Base-by-base conservation (phyloP, 1,284 basidiomycete species). In the Ustilago trichophora region DNA sequence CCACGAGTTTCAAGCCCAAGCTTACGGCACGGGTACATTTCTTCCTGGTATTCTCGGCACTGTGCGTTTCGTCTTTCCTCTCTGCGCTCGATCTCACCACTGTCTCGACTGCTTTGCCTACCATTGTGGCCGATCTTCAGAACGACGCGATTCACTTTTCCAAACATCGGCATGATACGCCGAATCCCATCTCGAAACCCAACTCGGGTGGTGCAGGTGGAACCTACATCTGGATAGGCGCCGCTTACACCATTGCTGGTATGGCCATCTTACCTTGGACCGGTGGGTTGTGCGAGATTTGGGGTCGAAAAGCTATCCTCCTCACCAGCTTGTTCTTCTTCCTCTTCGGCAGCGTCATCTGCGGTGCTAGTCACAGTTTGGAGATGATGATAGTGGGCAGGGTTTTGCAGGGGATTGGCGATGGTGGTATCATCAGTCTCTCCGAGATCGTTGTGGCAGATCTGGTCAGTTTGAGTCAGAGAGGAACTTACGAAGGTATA, bases 401-500 rank as follows among this genome's bases (percentile, higher is more conserved):
- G 4, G 58, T 56, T 2, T 9, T 69, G 12, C 66, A 69, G 25
- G 66, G 66, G 8, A 25, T 69, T 3, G 66, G 64, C 1, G 70
- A 71, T 16, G 71, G 69, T 3, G 71, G 71, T 0, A 57, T 73
- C 26, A 72, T 73, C n/a, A 47, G 49, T n/a, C 29, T 73, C 0
- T 41, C 69, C 10, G 63, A 73, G 46, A 63, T 72, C 36, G 55
- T 74, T 12, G 59, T 72, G 2, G 54, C 64, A 9, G 73, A 76
- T 32, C 37, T 76, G 7, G 69, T 76, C 4, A 32, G 44, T 6
- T 24, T 76, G 13, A 27, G 33, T 9, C 26, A 72, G 19, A 32
- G 72, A 13, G 72, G 72, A 18, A 68, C 59, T n/a, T 74, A 74
- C 48, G 64, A 74, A 31, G 73, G 72, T 8, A 62, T 76, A 36